Conservation (phyloP, 2,329 filamentous ascomycete species). For the Sordariomycetes sp. region DNA sequence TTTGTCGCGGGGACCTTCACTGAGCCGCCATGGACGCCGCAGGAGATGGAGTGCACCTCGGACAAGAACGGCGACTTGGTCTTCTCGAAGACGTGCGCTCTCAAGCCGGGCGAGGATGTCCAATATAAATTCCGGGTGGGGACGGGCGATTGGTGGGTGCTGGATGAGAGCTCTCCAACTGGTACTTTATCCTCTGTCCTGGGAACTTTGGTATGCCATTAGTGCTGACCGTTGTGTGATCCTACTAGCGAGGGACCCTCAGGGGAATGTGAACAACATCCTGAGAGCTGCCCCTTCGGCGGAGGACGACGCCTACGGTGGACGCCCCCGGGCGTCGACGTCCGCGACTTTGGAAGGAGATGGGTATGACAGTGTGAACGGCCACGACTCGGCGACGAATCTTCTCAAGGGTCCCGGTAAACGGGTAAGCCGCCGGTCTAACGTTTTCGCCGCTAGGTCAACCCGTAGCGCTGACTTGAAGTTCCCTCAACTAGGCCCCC, state of each 20-base stretch:
- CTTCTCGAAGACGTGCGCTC: conserved; percentile 46
- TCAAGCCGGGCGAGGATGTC: conserved; percentile 46
- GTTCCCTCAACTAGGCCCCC: not conserved
- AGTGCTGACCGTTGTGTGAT: not conserved
- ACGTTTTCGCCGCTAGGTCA: not conserved
- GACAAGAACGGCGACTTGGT: conserved; percentile 41
- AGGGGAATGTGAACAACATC: conserved; percentile 38
- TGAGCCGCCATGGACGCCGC: conserved; percentile 52
- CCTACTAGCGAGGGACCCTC: conserved; percentile 24
- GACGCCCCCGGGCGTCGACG: not conserved
- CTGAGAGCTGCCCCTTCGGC: conserved; percentile 14
- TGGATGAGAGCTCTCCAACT: conserved; percentile 51
- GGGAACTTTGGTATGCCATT: not conserved
- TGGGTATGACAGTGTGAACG: not conserved
- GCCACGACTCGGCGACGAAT: not conserved
- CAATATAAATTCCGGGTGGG: conserved; percentile 69
- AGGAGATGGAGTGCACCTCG: conserved; percentile 50
- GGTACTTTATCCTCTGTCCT: conserved; percentile 29
- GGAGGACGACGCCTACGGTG: not conserved
- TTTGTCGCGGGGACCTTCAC: conserved; percentile 62
- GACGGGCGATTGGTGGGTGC: conserved; percentile 56
- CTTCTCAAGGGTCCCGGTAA: not conserved
- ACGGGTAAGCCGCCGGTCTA: not conserved
- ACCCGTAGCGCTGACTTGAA: not conserved
- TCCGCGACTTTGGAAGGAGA: not conserved